Conservation (phyloP, 768 basidiomycete species). For the Boletus rubroflammeus region DNA sequence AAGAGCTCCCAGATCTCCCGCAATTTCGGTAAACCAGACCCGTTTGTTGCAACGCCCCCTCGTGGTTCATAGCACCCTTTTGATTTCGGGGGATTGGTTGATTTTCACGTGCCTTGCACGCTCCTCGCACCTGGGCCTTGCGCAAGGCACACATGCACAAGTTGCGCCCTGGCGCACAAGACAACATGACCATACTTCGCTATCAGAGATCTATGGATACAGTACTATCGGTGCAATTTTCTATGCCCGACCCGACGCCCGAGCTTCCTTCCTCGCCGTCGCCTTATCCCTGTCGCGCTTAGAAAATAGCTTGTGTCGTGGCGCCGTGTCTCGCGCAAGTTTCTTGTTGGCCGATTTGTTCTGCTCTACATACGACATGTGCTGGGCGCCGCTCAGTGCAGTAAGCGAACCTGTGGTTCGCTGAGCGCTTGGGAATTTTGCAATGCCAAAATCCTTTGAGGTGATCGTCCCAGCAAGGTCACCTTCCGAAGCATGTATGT, state of each 20-base stretch:
- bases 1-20: background rate
- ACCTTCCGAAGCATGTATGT: constrained; percentile 78
- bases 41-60: constrained; percentile 14
- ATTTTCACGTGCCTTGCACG: constrained; percentile 29
- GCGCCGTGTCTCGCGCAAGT: constrained; percentile 49
- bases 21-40: background rate
- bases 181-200: constrained; percentile 11
- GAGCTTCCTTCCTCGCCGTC: constrained; percentile 44
- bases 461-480: constrained; percentile 84
- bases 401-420: constrained; percentile 79
- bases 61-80: constrained; percentile 27
- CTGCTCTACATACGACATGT: constrained; percentile 91
- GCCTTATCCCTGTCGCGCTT: constrained; percentile 80
- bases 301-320: constrained; percentile 75
- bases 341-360: constrained; percentile 89
- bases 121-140: constrained; percentile 22
- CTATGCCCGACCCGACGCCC: constrained; percentile 31
- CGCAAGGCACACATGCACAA: constrained; percentile 19
- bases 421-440: constrained; percentile 63
- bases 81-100: constrained; percentile 27
- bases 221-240: background rate
- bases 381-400: constrained; percentile 83
- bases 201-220: constrained; percentile 11
- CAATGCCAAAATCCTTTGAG: constrained; percentile 76
- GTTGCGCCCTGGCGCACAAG: constrained; percentile 12